Evolutionary conservation across 2,329 filamentous ascomycete species (phyloP), one percentile per base, ranked within the genome.

Genomic region (Fusarium tupiense): DNA sequence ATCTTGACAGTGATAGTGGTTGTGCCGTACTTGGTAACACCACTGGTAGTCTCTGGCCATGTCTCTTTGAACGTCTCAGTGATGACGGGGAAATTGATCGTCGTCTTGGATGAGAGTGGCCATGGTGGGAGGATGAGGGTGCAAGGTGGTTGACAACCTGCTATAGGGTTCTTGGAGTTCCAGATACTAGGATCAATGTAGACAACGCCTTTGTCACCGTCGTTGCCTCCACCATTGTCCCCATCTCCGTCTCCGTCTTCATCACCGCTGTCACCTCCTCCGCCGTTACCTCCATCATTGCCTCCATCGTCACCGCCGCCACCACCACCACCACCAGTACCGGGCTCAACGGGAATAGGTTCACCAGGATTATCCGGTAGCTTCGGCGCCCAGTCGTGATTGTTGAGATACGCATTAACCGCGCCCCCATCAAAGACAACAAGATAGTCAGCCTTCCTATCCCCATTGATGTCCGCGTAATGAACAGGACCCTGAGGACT

Each of bases 401-500:
- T 29, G 4, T 75, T 74, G 40, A 74, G 54, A 7, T 71, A 75
- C 19, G 62, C 73, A 22, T 72, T 72, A 58, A 75, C 24, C 6
- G 35, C 35, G 0, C 73, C 72, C 1, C 65, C 65, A 11, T 35
- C 46, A 33, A 66, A 66, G 1, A 49, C 47, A 16, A 72, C 60
- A 26, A 76, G 61, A 14, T 76, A 75, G 24, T 76, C 74, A 17
- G 43, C 56, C 22, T 73, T 73, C 0, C 71, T 46, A 22, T 76
- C 71, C 3, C 74, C 74, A 11, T 76, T 60, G 33, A 74, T 33
- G 26, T 76, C 74, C 2, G 74, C 74, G 4, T 69, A 77, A 1
- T 31, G 41, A 2, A 77, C 72, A 43, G 59, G 44, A 2, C 69
- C 71, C 5, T 73, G 69, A 10, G 69, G 71, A 6, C 14, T 43